Conservation (phyloP, 495 filamentous ascomycete genomes). For the Talaromyces wortmannii region DNA sequence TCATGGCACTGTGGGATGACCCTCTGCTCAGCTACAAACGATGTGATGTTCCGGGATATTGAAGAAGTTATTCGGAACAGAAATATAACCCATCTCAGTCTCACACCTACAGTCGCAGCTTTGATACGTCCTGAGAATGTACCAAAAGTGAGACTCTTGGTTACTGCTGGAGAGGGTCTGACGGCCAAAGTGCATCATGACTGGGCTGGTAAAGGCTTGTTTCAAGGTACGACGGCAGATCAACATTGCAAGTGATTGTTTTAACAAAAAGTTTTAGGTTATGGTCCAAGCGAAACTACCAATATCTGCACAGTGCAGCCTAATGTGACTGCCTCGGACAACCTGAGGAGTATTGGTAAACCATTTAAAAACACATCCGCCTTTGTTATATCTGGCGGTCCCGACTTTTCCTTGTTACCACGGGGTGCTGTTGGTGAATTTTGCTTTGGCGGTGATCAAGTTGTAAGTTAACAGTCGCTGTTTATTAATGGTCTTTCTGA, state of each 20-base stretch:
- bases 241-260: background rate
- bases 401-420: constrained; percentile 41
- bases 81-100: constrained; percentile 63
- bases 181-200: constrained; percentile 54
- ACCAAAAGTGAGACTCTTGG: constrained; percentile 57
- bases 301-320: constrained; percentile 66
- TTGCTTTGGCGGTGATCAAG: constrained; percentile 78
- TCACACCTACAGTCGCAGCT: constrained; percentile 72
- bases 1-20: constrained; percentile 67
- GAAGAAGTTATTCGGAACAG: constrained; percentile 50
- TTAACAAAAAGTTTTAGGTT: constrained; percentile 33
- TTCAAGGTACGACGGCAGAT: constrained; percentile 44
- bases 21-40: constrained; percentile 61
- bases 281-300: constrained; percentile 66
- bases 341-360: constrained; percentile 54
- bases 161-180: constrained; percentile 65
- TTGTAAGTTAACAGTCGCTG: constrained; percentile 27
- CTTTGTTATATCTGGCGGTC: constrained; percentile 48
- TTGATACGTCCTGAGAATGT: constrained; percentile 54
- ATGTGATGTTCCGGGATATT: constrained; percentile 57
- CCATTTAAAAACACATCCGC: constrained; percentile 65
- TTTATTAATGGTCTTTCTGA: background rate
- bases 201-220: constrained; percentile 62
- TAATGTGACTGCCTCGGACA: constrained; percentile 29
- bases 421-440: constrained; percentile 68